phyloP scores from a whole-genome alignment of 1,139 yeast genomes.

The Protomyces arabidopsidicola region DNA sequence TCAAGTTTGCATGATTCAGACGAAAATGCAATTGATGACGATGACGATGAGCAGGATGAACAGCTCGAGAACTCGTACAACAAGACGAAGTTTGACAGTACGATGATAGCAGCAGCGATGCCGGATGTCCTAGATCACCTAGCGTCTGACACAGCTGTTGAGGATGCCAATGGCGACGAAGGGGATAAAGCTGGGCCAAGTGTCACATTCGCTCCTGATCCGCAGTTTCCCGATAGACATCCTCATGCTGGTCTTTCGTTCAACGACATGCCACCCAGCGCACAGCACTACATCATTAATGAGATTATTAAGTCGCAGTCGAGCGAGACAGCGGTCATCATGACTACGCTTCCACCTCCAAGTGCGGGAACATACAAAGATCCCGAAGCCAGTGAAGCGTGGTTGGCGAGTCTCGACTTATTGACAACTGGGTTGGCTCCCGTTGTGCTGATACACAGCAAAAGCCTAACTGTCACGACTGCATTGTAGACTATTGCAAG shows the following conservation, averaged over 20 bases:
- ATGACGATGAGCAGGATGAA: background rate
- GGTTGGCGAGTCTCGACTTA: constrained; percentile 66
- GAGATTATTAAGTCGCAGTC: constrained; percentile 72
- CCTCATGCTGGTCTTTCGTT: constrained; percentile 44
- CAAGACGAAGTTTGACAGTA: background rate
- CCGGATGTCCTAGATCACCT: background rate
- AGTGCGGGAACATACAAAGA: constrained; percentile 70
- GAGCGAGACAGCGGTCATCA: constrained; percentile 58
- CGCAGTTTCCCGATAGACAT: background rate
- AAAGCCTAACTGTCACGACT: constrained; percentile 92
- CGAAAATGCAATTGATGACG: background rate
- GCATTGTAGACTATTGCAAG: constrained; percentile 48
- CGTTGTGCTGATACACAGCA: constrained; percentile 72
- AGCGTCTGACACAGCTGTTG: background rate
- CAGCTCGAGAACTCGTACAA: background rate
- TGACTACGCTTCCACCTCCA: constrained; percentile 89
- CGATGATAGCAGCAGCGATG: background rate
- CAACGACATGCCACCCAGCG: constrained; percentile 81
- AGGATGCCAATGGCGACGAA: background rate
- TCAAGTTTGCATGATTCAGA: background rate
- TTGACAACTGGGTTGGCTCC: constrained; percentile 86
- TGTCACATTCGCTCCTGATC: background rate
- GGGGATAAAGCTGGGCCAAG: background rate
- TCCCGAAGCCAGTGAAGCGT: constrained; percentile 64
- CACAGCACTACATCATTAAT: constrained; percentile 82